phyloP scores from a whole-genome alignment of 179 eudicot genomes.

The Vitellaria paradoxa region DNA sequence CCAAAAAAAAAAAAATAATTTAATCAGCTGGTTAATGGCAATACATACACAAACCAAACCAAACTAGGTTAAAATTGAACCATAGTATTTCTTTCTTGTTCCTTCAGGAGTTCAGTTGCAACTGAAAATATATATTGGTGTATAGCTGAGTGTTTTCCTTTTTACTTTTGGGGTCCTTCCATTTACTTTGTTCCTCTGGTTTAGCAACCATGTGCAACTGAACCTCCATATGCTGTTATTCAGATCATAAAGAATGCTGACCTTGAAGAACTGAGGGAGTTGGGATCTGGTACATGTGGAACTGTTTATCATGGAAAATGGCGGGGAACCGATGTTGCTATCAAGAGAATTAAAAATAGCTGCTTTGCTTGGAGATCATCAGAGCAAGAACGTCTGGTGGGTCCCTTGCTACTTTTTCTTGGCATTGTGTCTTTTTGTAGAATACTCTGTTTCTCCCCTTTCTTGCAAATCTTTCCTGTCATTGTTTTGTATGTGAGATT shows the following conservation, averaged over 20 bases:
- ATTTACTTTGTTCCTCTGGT: conserved; percentile 6
- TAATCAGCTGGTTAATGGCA: no score
- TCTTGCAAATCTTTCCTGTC: not conserved
- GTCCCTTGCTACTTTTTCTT: conserved; percentile 19
- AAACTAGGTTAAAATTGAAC: no score
- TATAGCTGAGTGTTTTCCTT: not conserved
- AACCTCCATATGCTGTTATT: conserved; percentile 19
- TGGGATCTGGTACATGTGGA: conserved; percentile 94
- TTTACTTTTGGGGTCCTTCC: conserved; percentile 28
- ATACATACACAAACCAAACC: no score
- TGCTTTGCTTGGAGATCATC: conserved; percentile 88
- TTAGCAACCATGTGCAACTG: conserved; percentile 8
- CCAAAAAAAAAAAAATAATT: no score
- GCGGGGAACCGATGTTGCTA: conserved; percentile 95
- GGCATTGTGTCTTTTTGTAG: not conserved
- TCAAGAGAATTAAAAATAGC: conserved; percentile 77
- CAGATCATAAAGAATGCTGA: conserved; percentile 93
- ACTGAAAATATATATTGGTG: not conserved
- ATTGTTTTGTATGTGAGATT: conserved; percentile 4
- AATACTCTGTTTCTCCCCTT: not conserved
- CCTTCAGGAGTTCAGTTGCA: not conserved
- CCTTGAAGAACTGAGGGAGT: conserved; percentile 82
- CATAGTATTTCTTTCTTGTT: no score
- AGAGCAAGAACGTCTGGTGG: conserved; percentile 89
- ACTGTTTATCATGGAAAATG: conserved; percentile 93